Conservation (phyloP, 2,329 filamentous ascomycete species). For the Scedosporium apiospermum region DNA sequence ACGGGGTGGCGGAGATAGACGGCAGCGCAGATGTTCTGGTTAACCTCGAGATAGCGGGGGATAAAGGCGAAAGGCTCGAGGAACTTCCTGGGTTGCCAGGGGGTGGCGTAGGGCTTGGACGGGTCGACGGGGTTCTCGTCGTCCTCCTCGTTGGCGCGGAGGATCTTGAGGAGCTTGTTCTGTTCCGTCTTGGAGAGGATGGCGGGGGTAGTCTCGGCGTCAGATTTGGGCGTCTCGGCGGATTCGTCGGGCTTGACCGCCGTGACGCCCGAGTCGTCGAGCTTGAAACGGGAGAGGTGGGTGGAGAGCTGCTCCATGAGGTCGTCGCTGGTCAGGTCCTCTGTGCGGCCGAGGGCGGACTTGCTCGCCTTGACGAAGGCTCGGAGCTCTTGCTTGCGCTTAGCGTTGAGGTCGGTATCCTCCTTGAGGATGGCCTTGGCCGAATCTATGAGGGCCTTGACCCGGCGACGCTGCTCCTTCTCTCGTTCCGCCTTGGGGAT, state of each 20-base stretch:
- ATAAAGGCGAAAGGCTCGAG: conserved; percentile 94
- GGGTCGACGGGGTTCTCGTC: conserved; percentile 68
- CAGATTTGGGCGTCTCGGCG: neutral
- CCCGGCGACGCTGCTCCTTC: conserved; percentile 22
- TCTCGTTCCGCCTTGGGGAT: conserved; percentile 17
- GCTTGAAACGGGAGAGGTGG: conserved; percentile 36
- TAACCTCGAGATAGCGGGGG: conserved; percentile 90
- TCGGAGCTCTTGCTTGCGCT: conserved; percentile 67
- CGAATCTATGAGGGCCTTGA: conserved; percentile 44
- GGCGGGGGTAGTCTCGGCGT: conserved; percentile 9
- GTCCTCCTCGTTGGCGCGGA: conserved; percentile 40
- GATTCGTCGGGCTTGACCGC: conserved; percentile 14
- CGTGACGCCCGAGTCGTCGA: conserved; percentile 16
- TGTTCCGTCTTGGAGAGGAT: conserved; percentile 39
- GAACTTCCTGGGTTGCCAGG: conserved; percentile 78
- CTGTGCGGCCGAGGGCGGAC: conserved; percentile 40
- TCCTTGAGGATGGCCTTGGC: conserved; percentile 52
- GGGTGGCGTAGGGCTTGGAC: conserved; percentile 78
- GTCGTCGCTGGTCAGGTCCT: conserved; percentile 27
- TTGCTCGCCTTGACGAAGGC: conserved; percentile 59
- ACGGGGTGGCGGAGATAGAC: conserved; percentile 94
- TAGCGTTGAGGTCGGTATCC: conserved; percentile 45
- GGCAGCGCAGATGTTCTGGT: conserved; percentile 91
- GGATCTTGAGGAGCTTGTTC: conserved; percentile 41
- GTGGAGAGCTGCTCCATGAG: conserved; percentile 44